Percentiles rank a stretch among this genome's conserved stretches.
Conservation (phyloP, 1,284 basidiomycete species). For the Ustilago bromivora region DNA sequence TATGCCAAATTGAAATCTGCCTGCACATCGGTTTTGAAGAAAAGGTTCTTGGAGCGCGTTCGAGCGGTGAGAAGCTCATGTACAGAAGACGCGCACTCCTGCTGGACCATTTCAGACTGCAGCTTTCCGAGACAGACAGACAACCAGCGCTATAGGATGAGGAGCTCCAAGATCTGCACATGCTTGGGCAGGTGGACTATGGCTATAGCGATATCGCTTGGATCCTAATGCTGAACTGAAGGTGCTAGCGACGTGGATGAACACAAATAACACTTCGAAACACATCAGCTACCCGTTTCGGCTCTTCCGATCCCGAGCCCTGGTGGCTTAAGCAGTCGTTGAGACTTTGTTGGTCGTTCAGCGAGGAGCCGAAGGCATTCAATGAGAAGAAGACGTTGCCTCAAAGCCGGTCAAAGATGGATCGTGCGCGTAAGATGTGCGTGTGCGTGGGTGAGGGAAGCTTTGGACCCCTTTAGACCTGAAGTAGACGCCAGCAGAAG, state of each 20-base stretch:
- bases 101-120: not conserved
- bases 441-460: not conserved
- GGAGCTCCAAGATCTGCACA: not conserved
- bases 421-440: not conserved
- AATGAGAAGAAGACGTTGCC: not conserved
- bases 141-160: not conserved
- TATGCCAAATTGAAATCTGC: slow-evolving; percentile 1
- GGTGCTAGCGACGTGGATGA: not conserved
- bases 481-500: too few relatives aligned
- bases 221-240: not conserved
- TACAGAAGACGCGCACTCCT: not conserved
- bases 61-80: not conserved
- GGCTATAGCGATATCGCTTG: not conserved
- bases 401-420: not conserved
- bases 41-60: slow-evolving; percentile 9
- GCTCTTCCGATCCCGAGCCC: not conserved
- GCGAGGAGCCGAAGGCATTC: not conserved
- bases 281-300: not conserved
- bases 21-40: slow-evolving; percentile 2
- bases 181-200: not conserved
- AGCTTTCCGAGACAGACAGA: not conserved
- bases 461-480: not conserved
- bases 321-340: not conserved
- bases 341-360: too few relatives aligned
- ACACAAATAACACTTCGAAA: not conserved